Base-by-base conservation (phyloP, 257 asterid genomes). In the Gynochthodes officinalis region DNA sequence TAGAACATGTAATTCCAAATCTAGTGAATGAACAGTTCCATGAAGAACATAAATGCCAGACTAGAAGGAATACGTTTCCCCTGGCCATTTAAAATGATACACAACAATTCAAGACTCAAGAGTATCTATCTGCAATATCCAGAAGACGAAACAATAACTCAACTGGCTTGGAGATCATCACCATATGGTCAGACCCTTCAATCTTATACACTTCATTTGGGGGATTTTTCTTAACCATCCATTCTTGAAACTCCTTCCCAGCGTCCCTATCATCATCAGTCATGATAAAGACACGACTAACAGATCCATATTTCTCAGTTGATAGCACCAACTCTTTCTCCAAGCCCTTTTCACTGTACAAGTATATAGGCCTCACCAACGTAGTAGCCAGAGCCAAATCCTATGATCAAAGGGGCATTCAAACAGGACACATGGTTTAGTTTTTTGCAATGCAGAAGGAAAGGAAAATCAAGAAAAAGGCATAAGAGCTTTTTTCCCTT, bases 101-200 rank as follows among this genome's bases (percentile, higher is more conserved):
- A n/a, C n/a, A n/a, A n/a, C n/a, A n/a, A n/a, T n/a, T n/a, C n/a
- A n/a, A n/a, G n/a, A 53, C 25, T 75, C 77, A 75, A 35, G 39
- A 33, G 37, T 66, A 63, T 27, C 57, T 63, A 11, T 32, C 40
- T 50, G 76, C 82, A 60, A 77, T 58, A 15, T 33, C 44, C 7
- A 18, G 75, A 48, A 77, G 79, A 59, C 14, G 73, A 63, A 57
- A 57, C 28, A 61, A 58, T 1, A 84, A 80, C 66, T 84, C 73
- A 16, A 35, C 25, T 3, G 86, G 84, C 25, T 52, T 79, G 16
- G 78, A 79, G 75, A 77, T 70, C 86, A 82, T 77, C 21, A 75
- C 75, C 86, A 82, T 82, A 55, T 84, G 86, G 79, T 82, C 86
- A 2, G 89, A 74, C 2, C 80, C 86, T 37, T 4, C 49, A 13